A percentile compares a stretch with the other conserved stretches of the same genome.
These are phyloP conservation scores for Claviceps quebecensis DNA, from an alignment of 2,329 filamentous ascomycete genomes.

Conservation along the genomic window DNA sequence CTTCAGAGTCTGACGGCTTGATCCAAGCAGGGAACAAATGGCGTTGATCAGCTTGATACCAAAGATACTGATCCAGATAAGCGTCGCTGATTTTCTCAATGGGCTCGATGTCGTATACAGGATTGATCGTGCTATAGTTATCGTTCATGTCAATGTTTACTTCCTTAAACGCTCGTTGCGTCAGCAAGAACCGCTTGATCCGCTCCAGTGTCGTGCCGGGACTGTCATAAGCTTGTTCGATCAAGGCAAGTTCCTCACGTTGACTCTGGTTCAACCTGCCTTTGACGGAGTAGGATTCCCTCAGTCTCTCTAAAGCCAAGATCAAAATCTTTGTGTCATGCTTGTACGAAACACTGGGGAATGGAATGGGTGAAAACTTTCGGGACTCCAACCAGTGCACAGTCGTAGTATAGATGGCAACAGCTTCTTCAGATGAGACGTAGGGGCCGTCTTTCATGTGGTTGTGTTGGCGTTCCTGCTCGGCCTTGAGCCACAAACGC, in stretches of 20 bases:
- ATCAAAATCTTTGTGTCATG: constrained; percentile 99
- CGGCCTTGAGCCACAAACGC: constrained; percentile 90
- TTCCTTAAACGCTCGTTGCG: constrained; percentile 96
- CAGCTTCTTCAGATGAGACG: constrained; percentile 93
- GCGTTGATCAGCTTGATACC: constrained; percentile 97
- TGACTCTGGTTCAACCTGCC: constrained; percentile 94
- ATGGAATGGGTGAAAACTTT: constrained; percentile 97
- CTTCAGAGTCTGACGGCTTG: constrained; percentile 96
- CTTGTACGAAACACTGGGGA: constrained; percentile 98
- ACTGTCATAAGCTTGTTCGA: constrained; percentile 96
- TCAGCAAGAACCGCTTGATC: constrained; percentile 95
- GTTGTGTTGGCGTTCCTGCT: constrained; percentile 97
- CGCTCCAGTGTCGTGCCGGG: constrained; percentile 89
- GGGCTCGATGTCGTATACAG: constrained; percentile 95
- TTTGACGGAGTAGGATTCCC: constrained; percentile 96
- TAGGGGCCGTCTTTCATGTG: constrained; percentile 99
- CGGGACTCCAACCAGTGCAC: constrained; percentile 97
- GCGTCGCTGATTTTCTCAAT: constrained; percentile 99
- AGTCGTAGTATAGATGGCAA: constrained; percentile 96
- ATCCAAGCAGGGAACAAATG: constrained; percentile 98
- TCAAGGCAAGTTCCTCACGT: constrained; percentile 87
- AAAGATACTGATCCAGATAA: constrained; percentile 94
- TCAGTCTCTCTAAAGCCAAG: constrained; percentile 77
- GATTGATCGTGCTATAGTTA: constrained; percentile 98
- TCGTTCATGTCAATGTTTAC: constrained; percentile 99